Evolutionary conservation across 805 yeast species (phyloP).

Genomic region (Kodamaea sagamina): DNA sequence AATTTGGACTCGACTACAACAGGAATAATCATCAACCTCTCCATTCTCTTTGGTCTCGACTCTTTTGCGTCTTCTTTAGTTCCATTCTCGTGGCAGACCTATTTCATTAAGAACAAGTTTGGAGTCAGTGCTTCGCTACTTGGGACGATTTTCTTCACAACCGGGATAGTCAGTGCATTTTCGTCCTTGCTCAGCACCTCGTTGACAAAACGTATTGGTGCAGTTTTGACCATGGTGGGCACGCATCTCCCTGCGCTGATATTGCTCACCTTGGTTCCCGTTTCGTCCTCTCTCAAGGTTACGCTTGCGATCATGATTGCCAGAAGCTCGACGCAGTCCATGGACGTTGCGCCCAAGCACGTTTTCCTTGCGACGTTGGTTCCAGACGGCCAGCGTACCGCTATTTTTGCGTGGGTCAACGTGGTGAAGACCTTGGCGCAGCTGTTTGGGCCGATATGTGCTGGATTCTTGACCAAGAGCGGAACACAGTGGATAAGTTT

Average conservation of each 20-base stretch:
- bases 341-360: slow-evolving; percentile 52
- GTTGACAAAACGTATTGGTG: slow-evolving; percentile 45
- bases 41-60: slow-evolving; percentile 43
- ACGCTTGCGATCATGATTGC: slow-evolving; percentile 35
- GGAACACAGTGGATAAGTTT: slow-evolving; percentile 45
- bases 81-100: slow-evolving; percentile 50
- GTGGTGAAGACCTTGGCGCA: slow-evolving; percentile 45
- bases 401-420: slow-evolving; percentile 47
- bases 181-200: slow-evolving; percentile 45
- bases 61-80: slow-evolving; percentile 46
- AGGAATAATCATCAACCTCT: slow-evolving; percentile 32
- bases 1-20: slow-evolving; percentile 16
- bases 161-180: slow-evolving; percentile 40
- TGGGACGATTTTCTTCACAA: slow-evolving; percentile 43
- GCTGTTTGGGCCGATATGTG: slow-evolving; percentile 44
- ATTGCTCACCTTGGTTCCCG: slow-evolving; percentile 39
- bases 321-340: slow-evolving; percentile 44
- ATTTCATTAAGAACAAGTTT: slow-evolving; percentile 42
- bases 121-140: slow-evolving; percentile 33
- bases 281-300: slow-evolving; percentile 33
- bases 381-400: slow-evolving; percentile 42
- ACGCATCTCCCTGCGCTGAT: slow-evolving; percentile 48
- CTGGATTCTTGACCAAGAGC: slow-evolving; percentile 40
- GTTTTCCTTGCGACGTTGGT: slow-evolving; percentile 47
- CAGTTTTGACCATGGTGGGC: slow-evolving; percentile 46